Conservation (phyloP, 73 alveolate species). For the Paramecium pentaurelia region DNA sequence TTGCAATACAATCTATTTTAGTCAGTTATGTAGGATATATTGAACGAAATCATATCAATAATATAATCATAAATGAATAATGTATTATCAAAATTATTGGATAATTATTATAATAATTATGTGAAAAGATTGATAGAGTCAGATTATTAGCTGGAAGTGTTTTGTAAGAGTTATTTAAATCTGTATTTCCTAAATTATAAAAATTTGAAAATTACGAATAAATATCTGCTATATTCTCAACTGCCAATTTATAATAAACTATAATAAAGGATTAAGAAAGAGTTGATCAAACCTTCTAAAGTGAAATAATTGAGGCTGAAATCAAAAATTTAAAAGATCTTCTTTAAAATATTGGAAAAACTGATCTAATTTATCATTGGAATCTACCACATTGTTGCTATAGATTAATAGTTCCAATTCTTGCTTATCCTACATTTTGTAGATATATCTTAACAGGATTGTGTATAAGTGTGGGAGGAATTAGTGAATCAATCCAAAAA, state of each 20-base stretch:
- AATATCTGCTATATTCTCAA: not conserved
- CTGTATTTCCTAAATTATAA: not conserved
- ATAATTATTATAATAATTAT: constrained; percentile 11
- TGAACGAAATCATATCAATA: not conserved
- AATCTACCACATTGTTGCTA: constrained; percentile 54
- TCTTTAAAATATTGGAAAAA: not conserved
- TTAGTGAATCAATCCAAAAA: constrained; percentile 49
- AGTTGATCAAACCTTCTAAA: constrained; percentile 44
- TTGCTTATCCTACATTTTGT: not conserved
- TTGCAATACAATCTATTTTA: not conserved
- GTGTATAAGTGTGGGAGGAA: constrained; percentile 58
- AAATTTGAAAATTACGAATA: constrained; percentile 17
- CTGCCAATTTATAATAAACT: not conserved
- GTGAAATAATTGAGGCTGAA: constrained; percentile 54
- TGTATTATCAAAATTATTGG: constrained; percentile 22
- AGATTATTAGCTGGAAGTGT: constrained; percentile 61
- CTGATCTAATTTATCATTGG: constrained; percentile 56
- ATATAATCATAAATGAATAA: not conserved
- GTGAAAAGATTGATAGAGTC: constrained; percentile 59
- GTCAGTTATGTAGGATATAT: not conserved
- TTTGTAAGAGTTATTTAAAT: constrained; percentile 36
- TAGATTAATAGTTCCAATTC: not conserved
- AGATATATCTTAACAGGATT: constrained; percentile 33
- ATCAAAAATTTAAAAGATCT: not conserved
- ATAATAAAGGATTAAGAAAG: constrained; percentile 49